phyloP scores from a whole-genome alignment of 495 filamentous ascomycete genomes.

The Xylaria intraflava region DNA sequence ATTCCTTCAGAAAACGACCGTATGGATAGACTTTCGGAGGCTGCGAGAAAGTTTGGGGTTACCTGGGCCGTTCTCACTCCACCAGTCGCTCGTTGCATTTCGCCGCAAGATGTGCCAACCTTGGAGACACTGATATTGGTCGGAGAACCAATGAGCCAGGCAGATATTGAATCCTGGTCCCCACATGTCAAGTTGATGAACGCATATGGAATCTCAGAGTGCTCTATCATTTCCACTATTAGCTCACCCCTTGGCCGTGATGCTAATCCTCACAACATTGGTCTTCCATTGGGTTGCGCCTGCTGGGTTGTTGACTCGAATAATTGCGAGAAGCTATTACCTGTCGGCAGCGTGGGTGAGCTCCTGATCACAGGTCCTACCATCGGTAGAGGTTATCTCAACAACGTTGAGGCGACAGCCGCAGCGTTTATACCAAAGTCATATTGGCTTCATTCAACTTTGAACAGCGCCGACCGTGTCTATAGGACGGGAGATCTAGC shows the following conservation, averaged over 20 bases:
- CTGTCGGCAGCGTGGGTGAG: slow-evolving; percentile 42
- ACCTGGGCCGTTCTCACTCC: not conserved
- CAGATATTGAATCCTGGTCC: not conserved
- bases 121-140: not conserved
- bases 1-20: not conserved
- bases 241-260: not conserved
- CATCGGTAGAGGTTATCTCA: slow-evolving; percentile 48
- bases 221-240: not conserved
- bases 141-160: not conserved
- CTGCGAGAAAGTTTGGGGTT: not conserved
- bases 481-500: slow-evolving; percentile 60
- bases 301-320: slow-evolving; percentile 26
- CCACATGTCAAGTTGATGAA: not conserved
- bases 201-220: not conserved
- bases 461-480: slow-evolving; percentile 21
- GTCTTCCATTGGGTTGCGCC: slow-evolving; percentile 18
- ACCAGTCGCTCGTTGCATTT: not conserved
- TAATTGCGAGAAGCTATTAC: slow-evolving; percentile 27
- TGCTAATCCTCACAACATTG: not conserved
- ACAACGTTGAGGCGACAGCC: slow-evolving; percentile 45
- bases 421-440: slow-evolving; percentile 43
- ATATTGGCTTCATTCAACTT: slow-evolving; percentile 38
- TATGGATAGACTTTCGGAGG: not conserved
- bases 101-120: not conserved
- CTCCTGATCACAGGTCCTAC: slow-evolving; percentile 39